Conservation (phyloP, 108 stramenopile species). For the Skeletonema tropicum region DNA sequence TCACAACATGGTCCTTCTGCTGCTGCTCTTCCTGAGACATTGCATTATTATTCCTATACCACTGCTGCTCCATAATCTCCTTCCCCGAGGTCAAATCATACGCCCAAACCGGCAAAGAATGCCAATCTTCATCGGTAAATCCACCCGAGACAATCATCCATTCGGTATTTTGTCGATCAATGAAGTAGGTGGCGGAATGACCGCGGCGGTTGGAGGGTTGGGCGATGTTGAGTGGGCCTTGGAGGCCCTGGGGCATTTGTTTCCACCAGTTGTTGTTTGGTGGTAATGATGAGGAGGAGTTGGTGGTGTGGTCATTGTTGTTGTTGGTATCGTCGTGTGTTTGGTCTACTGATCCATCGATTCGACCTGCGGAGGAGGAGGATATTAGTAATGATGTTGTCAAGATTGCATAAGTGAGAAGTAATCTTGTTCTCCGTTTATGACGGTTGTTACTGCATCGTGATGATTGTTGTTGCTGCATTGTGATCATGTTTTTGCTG, state of each 20-base stretch:
- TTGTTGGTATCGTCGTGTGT: too few relatives aligned
- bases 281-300: not conserved
- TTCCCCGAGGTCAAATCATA: constrained; percentile 34
- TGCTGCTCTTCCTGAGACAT: not conserved
- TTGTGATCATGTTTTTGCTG: too few relatives aligned
- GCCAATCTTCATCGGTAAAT: constrained; percentile 54
- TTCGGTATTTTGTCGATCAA: constrained; percentile 14
- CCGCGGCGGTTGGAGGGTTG: constrained; percentile 29
- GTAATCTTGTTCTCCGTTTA: not conserved
- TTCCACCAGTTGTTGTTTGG: not conserved
- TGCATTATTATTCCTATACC: not conserved
- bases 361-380: not conserved
- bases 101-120: constrained; percentile 50
- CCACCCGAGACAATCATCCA: constrained; percentile 52
- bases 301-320: not conserved
- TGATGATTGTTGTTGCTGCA: not conserved
- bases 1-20: too few relatives aligned
- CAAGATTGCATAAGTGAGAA: not conserved
- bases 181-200: constrained; percentile 24
- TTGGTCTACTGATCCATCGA: not conserved
- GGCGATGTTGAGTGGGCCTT: not conserved
- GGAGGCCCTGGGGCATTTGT: not conserved
- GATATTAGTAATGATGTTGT: not conserved
- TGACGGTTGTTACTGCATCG: not conserved
- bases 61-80: not conserved